Evolutionary conservation across 257 asterid species (phyloP).

Genomic region (Schizonepeta tenuifolia): DNA sequence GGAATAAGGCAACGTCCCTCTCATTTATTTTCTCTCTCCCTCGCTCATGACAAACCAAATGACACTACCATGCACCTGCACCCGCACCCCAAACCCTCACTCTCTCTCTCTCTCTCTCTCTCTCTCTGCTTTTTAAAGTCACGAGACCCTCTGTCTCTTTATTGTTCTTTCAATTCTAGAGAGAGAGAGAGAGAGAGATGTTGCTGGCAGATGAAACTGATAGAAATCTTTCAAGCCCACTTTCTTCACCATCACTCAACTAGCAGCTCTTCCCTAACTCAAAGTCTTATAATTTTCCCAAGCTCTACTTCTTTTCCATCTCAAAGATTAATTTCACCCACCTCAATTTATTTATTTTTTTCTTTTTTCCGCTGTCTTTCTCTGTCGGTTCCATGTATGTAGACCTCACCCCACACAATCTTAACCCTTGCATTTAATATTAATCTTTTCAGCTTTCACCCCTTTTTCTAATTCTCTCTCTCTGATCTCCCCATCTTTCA

Average conservation of each 20-base stretch:
- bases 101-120: conserved; percentile 32
- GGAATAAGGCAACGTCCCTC: conserved; percentile 56
- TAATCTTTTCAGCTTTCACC: not conserved
- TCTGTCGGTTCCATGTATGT: conserved; percentile 71
- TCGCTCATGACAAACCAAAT: conserved; percentile 41
- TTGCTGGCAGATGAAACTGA: conserved; percentile 67
- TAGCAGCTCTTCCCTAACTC: conserved; percentile 56
- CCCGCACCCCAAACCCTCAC: conserved; percentile 34
- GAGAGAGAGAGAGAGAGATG: conserved; percentile 42
- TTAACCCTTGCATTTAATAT: conserved; percentile 1
- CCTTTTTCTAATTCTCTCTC: not conserved
- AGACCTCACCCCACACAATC: conserved; percentile 54
- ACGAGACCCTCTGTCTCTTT: conserved; percentile 64
- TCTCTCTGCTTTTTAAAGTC: conserved; percentile 57
- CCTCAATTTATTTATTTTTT: not conserved
- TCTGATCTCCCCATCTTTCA: not conserved
- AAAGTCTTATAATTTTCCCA: conserved; percentile 50
- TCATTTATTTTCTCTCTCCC: conserved; percentile 35
- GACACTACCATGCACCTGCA: conserved; percentile 41
- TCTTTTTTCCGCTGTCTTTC: conserved; percentile 42
- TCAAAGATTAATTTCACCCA: conserved; percentile 26
- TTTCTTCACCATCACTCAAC: conserved; percentile 78
- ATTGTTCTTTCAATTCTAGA: conserved; percentile 55
- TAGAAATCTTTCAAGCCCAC: conserved; percentile 56
- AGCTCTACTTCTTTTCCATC: conserved; percentile 42